phyloP scores from a whole-genome alignment of 768 basidiomycete species.

The Boletus pseudo-olivaceus region DNA sequence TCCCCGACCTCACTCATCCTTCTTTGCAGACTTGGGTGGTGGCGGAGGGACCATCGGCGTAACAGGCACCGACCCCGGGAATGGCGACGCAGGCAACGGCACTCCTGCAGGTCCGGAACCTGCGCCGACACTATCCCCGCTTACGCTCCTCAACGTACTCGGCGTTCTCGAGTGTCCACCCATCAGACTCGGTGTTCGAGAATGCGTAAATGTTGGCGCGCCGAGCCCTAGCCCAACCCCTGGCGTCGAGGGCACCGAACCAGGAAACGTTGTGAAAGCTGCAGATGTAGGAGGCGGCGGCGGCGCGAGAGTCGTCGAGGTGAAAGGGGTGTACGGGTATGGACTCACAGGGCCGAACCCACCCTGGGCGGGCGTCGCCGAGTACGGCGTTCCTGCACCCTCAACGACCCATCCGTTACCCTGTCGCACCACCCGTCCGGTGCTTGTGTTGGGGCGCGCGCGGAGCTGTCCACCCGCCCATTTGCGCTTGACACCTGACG shows the following conservation, averaged over 20 bases:
- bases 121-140: slow-evolving; percentile 5
- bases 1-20: slow-evolving; percentile 23
- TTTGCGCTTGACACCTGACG: slow-evolving; percentile 60
- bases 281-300: slow-evolving; percentile 7
- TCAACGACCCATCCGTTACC: slow-evolving; percentile 62
- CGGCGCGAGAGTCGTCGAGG: background rate
- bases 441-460: slow-evolving; percentile 39
- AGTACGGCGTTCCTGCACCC: slow-evolving; percentile 37
- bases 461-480: slow-evolving; percentile 68
- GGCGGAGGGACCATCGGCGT: slow-evolving; percentile 20
- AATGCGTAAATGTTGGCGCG: slow-evolving; percentile 17
- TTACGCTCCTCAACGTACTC: slow-evolving; percentile 9
- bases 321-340: slow-evolving; percentile 34
- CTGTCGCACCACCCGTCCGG: slow-evolving; percentile 48
- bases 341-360: slow-evolving; percentile 27
- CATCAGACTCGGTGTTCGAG: slow-evolving; percentile 12
- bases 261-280: slow-evolving; percentile 32
- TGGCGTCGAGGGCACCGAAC: slow-evolving; percentile 25
- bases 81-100: slow-evolving; percentile 23
- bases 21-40: slow-evolving; percentile 19
- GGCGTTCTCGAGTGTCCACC: slow-evolving; percentile 1
- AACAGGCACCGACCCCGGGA: slow-evolving; percentile 14
- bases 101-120: slow-evolving; percentile 5
- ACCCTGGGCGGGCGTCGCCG: slow-evolving; percentile 33
- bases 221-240: slow-evolving; percentile 31